These are phyloP conservation scores for Mariannaea elegans DNA, from an alignment of 2,329 filamentous ascomycete genomes.

Conservation along the genomic window DNA sequence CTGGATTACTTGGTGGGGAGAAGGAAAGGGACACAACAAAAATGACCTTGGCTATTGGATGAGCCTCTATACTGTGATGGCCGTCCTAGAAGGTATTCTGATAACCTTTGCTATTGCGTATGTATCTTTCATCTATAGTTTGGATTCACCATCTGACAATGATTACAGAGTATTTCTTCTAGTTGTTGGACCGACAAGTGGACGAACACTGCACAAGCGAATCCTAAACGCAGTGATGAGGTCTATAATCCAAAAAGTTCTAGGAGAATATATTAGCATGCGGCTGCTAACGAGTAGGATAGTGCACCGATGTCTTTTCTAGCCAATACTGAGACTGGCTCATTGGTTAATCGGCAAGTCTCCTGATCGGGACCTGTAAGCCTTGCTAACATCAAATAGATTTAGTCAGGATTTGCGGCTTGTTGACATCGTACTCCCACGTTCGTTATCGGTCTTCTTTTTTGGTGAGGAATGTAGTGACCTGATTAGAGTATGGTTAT, in stretches of 20 bases:
- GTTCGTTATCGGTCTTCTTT: conserved; percentile 36
- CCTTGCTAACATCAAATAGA: conserved; percentile 30
- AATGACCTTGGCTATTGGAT: conserved; percentile 43
- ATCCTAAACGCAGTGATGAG: conserved; percentile 39
- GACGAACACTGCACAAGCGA: conserved; percentile 36
- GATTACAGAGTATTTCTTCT: conserved; percentile 34
- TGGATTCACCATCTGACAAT: conserved; percentile 13
- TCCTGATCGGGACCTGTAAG: accelerated
- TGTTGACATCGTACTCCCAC: conserved; percentile 50
- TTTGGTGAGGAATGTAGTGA: conserved; percentile 32
- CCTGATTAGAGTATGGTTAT: not conserved
- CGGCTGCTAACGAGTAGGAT: not conserved
- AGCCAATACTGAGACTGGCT: conserved; percentile 40
- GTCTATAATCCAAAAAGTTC: conserved; percentile 3
- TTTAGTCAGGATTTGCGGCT: conserved; percentile 55
- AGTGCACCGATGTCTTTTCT: conserved; percentile 42
- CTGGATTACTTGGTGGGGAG: conserved; percentile 45
- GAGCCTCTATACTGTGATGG: conserved; percentile 38
- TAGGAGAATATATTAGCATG: too few species aligned
- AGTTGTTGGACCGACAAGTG: conserved; percentile 38
- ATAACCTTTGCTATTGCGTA: conserved; percentile 41
- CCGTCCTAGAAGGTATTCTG: conserved; percentile 35
- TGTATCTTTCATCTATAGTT: not conserved
- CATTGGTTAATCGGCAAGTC: conserved; percentile 39
- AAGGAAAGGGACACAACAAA: conserved; percentile 37